Base-by-base conservation (phyloP, 2,329 filamentous ascomycete genomes). In the Exophiala spinifera region DNA sequence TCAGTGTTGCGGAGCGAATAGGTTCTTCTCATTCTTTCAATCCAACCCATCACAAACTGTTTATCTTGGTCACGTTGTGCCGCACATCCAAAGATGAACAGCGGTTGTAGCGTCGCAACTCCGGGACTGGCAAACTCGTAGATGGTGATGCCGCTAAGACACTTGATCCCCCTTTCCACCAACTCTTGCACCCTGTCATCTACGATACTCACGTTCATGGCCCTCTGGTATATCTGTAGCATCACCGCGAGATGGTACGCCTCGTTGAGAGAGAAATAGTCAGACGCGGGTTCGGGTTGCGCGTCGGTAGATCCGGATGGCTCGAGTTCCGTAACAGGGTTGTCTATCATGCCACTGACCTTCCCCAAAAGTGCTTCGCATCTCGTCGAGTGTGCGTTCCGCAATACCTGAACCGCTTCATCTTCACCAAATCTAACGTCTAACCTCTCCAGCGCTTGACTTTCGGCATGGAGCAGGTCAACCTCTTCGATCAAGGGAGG, bases 161-260 rank as follows among this genome's bases (percentile, higher is more conserved):
- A 44, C n/a, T 25, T 44, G 11, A 44, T 25, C 3, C 42, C 42
- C 13, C 20, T 21, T 25, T 44, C 15, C 11, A 44, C 42, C 10
- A 25, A 20, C 3, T 21, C 20, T 25, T 44, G 42, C n/a, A 44
- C 42, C 19, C 20, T 25, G 19, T 11, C n/a, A 15, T 44, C 42
- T 5, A 21, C n/a, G 42, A 28, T 28, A 10, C 19, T 21, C 1
- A 44, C 19, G n/a, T 28, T 44, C 42, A 44, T 44, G 4, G 23
- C 42, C n/a, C 42, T 44, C n/a, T 44, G 42, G 42, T 44, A 44
- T n/a, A 44, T 21, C 13, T 44, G 42, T 5, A 44, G 42, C 21
- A 44, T n/a, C 23, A 44, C 42, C 14, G 42, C 42, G 20, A 44
- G 13, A n/a, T 44, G 42, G n/a, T 44, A 44, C 1, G 42, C 42